Percentiles rank a stretch among this genome's conserved stretches.
These are phyloP conservation scores for Spergularia marina DNA, from an alignment of 148 eudicot genomes.

Conservation along the genomic window DNA sequence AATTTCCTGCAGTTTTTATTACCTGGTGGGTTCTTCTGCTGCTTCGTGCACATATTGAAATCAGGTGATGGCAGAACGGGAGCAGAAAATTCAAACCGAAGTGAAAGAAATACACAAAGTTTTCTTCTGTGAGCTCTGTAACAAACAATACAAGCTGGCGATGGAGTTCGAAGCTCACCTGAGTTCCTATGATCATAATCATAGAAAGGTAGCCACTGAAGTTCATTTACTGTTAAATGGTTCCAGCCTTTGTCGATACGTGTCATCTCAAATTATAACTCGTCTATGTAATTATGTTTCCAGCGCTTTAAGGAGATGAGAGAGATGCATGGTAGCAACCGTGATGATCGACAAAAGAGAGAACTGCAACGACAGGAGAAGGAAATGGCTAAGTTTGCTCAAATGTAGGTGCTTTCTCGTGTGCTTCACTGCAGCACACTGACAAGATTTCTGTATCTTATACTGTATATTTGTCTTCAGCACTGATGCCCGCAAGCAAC, in stretches of 20 bases:
- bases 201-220: conserved; percentile 65
- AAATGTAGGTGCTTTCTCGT: conserved; percentile 47
- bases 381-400: conserved; percentile 96
- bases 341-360: conserved; percentile 89
- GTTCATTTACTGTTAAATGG: not conserved
- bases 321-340: conserved; percentile 94
- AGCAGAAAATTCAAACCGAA: conserved; percentile 94
- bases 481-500: conserved; percentile 85
- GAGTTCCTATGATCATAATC: conserved; percentile 98
- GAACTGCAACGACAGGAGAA: conserved; percentile 87
- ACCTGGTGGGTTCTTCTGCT: conserved; percentile 99
- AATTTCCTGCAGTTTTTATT: conserved; percentile 99
- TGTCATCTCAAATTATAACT: conserved; percentile 5
- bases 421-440: not conserved
- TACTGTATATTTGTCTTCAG: conserved; percentile 32
- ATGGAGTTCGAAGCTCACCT: conserved; percentile 96
- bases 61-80: conserved; percentile 99
- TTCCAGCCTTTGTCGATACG: not conserved
- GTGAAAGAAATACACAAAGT: conserved; percentile 90
- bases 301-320: conserved; percentile 95
- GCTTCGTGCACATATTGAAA: conserved; percentile 97
- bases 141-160: conserved; percentile 95
- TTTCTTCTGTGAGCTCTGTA: conserved; percentile 91
- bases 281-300: conserved; percentile 11
- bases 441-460: not conserved